Conservation (phyloP, 2,329 filamentous ascomycete species). For the Sarocladium strictum region DNA sequence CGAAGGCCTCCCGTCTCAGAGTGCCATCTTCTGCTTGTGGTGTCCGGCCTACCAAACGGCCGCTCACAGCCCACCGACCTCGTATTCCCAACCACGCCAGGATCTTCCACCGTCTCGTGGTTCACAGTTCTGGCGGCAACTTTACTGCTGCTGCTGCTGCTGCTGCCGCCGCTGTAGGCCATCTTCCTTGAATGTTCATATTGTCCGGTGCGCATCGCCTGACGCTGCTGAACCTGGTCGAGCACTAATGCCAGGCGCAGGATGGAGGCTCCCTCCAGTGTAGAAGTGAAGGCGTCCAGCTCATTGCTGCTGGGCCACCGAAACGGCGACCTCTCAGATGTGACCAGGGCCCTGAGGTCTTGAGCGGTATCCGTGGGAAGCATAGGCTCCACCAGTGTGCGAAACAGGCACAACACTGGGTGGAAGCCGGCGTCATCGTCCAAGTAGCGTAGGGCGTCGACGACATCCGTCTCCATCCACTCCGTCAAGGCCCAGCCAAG, state of each 20-base stretch:
- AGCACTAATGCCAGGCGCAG: neutral
- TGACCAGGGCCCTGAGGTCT: slow-evolving; percentile 23
- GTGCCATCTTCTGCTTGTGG: neutral
- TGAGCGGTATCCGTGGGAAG: slow-evolving; percentile 26
- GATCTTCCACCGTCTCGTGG: neutral
- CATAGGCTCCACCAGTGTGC: slow-evolving; percentile 39
- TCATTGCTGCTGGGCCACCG: slow-evolving; percentile 26
- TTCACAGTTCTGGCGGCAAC: too few relatives aligned
- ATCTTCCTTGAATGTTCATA: too few relatives aligned
- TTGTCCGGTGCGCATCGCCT: too few relatives aligned
- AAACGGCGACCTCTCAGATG: slow-evolving; percentile 18
- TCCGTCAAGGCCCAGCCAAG: slow-evolving; percentile 53
- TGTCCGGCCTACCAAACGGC: neutral
- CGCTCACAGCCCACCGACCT: neutral
- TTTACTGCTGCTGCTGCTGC: too few relatives aligned
- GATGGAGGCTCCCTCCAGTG: neutral
- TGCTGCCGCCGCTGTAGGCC: too few relatives aligned
- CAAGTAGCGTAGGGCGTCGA: slow-evolving; percentile 27
- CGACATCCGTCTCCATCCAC: slow-evolving; percentile 28
- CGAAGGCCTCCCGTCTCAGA: neutral
- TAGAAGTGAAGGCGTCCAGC: slow-evolving; percentile 8
- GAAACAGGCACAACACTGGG: slow-evolving; percentile 40
- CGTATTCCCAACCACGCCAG: neutral
- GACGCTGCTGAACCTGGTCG: neutral
- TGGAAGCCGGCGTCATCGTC: slow-evolving; percentile 30